Conservation (phyloP, 805 yeast genomes). For the Wickerhamomyces subpelliculosus region DNA sequence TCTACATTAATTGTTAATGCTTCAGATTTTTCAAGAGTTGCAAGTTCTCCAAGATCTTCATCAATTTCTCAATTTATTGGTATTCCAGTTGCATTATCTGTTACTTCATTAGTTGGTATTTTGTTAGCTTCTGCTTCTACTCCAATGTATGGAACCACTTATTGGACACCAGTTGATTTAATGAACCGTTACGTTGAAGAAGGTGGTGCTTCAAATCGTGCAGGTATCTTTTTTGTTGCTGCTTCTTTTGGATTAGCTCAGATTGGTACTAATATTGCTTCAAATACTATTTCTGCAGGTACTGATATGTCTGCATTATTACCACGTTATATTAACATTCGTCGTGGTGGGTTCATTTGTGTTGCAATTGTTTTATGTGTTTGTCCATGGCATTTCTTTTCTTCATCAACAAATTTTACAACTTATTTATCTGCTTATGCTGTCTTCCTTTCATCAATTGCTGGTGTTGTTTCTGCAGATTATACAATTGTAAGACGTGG, state of each 20-base stretch:
- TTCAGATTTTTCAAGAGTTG: constrained; percentile 84
- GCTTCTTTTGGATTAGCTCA: constrained; percentile 67
- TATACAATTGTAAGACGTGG: constrained; percentile 69
- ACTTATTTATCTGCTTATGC: constrained; percentile 71
- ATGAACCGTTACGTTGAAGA: constrained; percentile 54
- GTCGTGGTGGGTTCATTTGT: constrained; percentile 76
- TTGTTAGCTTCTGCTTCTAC: constrained; percentile 76
- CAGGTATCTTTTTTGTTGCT: constrained; percentile 69
- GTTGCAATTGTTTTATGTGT: constrained; percentile 64
- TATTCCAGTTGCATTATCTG: constrained; percentile 69
- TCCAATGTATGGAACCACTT: constrained; percentile 55
- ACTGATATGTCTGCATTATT: constrained; percentile 60
- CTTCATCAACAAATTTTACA: constrained; percentile 61
- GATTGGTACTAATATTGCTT: constrained; percentile 68
- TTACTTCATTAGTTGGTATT: constrained; percentile 81
- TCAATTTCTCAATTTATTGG: constrained; percentile 52
- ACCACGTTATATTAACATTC: constrained; percentile 58
- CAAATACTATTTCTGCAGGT: constrained; percentile 62
- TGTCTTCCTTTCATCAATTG: constrained; percentile 72
- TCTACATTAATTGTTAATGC: constrained; percentile 83
- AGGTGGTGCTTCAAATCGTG: constrained; percentile 50
- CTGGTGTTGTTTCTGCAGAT: constrained; percentile 61
- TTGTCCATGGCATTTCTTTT: constrained; percentile 77
- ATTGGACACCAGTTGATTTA: constrained; percentile 76
- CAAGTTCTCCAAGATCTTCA: constrained; percentile 47